Base-by-base conservation (phyloP, 345 rosid genomes). In the Geranium rotundifolium region DNA sequence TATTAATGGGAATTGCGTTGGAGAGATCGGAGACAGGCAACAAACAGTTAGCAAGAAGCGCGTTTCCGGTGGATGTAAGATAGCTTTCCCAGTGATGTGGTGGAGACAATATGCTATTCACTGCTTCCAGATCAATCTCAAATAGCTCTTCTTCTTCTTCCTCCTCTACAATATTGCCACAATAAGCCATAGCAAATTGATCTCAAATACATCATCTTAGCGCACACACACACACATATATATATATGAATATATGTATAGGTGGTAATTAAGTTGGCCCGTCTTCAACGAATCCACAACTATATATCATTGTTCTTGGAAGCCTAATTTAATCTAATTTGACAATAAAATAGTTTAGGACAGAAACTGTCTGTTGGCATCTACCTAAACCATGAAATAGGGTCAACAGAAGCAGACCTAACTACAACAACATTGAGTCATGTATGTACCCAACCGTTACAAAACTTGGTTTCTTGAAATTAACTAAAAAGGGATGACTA, bases 141-240 rank as follows among this genome's bases (percentile, higher is more conserved):
- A 82, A 82, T 1, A 82, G 77, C 59, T 79, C 83, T 4, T 82
- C 85, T 8, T 76, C 82, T n/a, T 69, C 79, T 34, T 77, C 80
- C 29, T 3, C 41, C 19, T 34, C 4, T 34, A 34, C 41, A 34
- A 8, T 3, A 10, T 10, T 52, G 12, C 13, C 2, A 55, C n/a
- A n/a, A n/a, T n/a, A n/a, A n/a, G n/a, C n/a, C n/a, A n/a, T n/a
- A n/a, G n/a, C n/a, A n/a, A n/a, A n/a, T n/a, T n/a, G n/a, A n/a
- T n/a, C n/a, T n/a, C n/a, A n/a, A n/a, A n/a, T n/a, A n/a, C n/a
- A n/a, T n/a, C n/a, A n/a, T n/a, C n/a, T n/a, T n/a, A n/a, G n/a
- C n/a, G n/a, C n/a, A n/a, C n/a, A n/a, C n/a, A n/a, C n/a, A n/a
- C n/a, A 7, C 7, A 13, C 15, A n/a, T 7, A 2, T 57, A 19